Evolutionary conservation across 2,329 filamentous ascomycete species (phyloP).

Genomic region (Trichoderma guizhouense): DNA sequence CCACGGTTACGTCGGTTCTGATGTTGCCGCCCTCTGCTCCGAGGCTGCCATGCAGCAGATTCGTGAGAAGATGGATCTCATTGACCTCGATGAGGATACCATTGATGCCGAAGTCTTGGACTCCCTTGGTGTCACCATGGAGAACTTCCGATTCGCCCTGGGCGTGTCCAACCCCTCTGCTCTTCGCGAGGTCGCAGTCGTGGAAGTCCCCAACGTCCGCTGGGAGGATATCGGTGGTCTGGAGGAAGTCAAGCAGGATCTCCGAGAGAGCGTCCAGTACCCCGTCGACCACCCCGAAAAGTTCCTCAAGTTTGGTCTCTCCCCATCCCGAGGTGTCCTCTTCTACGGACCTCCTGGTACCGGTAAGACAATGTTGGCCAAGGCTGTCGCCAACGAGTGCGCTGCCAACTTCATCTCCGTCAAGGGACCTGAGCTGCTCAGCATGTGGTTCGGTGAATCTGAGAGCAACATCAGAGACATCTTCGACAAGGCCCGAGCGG

Average conservation of each 20-base stretch:
- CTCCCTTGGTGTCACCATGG: conserved; percentile 97
- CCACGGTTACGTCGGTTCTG: conserved; percentile 97
- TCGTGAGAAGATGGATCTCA: conserved; percentile 99
- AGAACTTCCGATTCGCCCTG: conserved; percentile 98
- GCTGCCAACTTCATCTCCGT: conserved; percentile 99
- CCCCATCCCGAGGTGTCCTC: conserved; percentile 93
- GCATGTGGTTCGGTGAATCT: conserved; percentile 99
- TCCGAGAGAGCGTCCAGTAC: conserved; percentile 98
- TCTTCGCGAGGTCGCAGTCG: conserved; percentile 96
- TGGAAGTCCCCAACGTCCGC: conserved; percentile 97
- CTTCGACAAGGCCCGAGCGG: conserved; percentile 98
- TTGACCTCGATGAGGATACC: conserved; percentile 97
- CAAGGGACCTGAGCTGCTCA: conserved; percentile 96
- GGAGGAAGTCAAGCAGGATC: conserved; percentile 97
- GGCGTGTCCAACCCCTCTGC: conserved; percentile 98
- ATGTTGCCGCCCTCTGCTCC: conserved; percentile 96
- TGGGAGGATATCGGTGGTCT: conserved; percentile 99
- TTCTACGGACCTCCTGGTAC: conserved; percentile 99
- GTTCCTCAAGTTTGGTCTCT: conserved; percentile 99
- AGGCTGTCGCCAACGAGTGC: conserved; percentile 98
- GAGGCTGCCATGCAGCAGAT: conserved; percentile 99
- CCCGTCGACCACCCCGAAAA: conserved; percentile 99
- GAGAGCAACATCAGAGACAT: conserved; percentile 99
- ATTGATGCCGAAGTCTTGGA: conserved; percentile 98
- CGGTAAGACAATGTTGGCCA: conserved; percentile 99